Conservation (phyloP, 371 early-diverging fungal genomes). For the Rhizopus sp. region DNA sequence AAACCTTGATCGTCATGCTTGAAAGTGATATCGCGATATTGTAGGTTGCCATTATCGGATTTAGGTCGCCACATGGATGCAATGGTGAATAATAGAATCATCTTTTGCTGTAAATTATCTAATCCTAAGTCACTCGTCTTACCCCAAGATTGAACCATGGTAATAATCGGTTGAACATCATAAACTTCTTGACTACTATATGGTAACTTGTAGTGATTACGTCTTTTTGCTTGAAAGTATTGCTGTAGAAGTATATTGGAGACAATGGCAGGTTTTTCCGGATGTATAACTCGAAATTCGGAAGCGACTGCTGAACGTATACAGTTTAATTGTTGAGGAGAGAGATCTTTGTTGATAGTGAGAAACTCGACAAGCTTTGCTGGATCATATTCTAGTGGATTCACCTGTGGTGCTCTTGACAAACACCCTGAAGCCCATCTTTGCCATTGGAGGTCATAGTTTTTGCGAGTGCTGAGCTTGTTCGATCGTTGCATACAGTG, state of each 20-base stretch:
- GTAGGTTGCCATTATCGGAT: conserved; percentile 6
- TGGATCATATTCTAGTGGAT: too few species aligned
- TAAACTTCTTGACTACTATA: not conserved
- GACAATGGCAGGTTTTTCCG: not conserved
- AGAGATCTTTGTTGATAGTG: too few species aligned
- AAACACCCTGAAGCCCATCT: conserved; percentile 5
- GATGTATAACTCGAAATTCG: not conserved
- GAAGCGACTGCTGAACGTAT: conserved; percentile 7
- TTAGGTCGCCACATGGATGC: conserved; percentile 12
- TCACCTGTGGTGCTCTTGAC: too few species aligned
- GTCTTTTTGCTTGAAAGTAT: conserved; percentile 4
- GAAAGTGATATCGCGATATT: not conserved
- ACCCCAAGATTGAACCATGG: conserved; percentile 3
- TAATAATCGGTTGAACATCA: too few species aligned
- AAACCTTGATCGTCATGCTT: not conserved
- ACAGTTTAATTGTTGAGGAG: too few species aligned
- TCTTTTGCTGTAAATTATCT: conserved; percentile 10
- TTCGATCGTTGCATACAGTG: not conserved
- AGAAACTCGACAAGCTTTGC: too few species aligned
- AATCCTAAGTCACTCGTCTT: not conserved
- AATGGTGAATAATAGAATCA: conserved; percentile 7
- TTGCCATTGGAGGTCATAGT: conserved; percentile 5
- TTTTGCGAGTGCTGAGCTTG: not conserved
- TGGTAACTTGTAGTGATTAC: not conserved
- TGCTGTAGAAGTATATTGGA: not conserved